A percentile compares a stretch with the other conserved stretches of the same genome.
phyloP scores from a whole-genome alignment of 192 early-diverging fungal species.

The Coemansia sp. region DNA sequence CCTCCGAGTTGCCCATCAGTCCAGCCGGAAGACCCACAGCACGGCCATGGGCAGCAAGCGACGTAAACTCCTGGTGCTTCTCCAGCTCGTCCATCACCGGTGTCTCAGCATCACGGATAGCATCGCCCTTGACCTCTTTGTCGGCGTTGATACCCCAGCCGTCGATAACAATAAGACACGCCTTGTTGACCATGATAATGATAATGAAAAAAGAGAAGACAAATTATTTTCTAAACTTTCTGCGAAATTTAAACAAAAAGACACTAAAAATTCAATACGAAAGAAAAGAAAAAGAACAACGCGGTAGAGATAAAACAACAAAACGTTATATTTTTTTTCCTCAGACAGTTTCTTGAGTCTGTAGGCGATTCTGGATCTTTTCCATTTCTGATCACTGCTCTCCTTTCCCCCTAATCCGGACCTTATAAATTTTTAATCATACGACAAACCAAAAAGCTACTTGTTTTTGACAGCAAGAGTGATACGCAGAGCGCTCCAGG shows the following conservation, averaged over 20 bases:
- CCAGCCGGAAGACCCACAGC: conserved; percentile 97
- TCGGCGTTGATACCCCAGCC: conserved; percentile 93
- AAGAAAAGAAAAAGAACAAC: no score
- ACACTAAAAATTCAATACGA: no score
- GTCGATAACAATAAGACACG: conserved; percentile 92
- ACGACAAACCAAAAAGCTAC: not conserved
- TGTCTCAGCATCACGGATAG: conserved; percentile 89
- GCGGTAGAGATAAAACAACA: no score
- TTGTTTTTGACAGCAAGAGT: not conserved
- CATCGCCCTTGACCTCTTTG: conserved; percentile 77
- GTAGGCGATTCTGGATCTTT: no score
- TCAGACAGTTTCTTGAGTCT: no score
- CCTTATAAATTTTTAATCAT: no score
- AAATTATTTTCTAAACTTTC: not conserved
- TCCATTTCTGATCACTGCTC: no score
- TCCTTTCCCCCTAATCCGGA: not conserved
- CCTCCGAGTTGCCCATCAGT: conserved; percentile 99
- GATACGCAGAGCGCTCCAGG: not conserved
- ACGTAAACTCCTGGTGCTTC: conserved; percentile 71
- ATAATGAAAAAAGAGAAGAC: conserved; percentile 6
- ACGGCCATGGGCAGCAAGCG: conserved; percentile 90
- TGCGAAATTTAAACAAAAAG: no score
- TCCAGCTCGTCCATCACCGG: conserved; percentile 89
- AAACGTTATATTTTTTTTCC: no score
- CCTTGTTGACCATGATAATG: conserved; percentile 60